Percentiles rank a stretch among this genome's conserved stretches.
phyloP scores from a whole-genome alignment of 345 rosid species.

The Crucihimalaya himalaica region DNA sequence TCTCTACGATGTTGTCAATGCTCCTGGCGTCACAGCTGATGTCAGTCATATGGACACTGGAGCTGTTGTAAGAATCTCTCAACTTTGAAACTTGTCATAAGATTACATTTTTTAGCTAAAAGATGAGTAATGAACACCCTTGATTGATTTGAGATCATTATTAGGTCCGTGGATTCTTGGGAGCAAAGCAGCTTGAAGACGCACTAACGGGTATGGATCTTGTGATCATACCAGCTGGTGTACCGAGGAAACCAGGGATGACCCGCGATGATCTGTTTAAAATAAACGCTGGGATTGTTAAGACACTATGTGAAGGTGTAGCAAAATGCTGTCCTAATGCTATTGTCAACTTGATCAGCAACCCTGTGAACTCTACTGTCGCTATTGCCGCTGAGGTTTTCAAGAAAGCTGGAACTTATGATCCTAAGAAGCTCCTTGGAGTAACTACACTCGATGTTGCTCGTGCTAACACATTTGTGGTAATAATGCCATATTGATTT shows the following conservation, averaged over 20 bases:
- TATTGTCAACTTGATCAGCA: constrained; percentile 75
- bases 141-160: constrained; percentile 1
- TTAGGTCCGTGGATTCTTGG: constrained; percentile 85
- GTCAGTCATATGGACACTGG: constrained; percentile 88
- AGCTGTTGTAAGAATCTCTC: constrained; percentile 63
- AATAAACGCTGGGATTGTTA: constrained; percentile 89
- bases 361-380: constrained; percentile 88
- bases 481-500: constrained; percentile 22
- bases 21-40: constrained; percentile 90
- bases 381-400: constrained; percentile 86
- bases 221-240: constrained; percentile 87
- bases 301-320: constrained; percentile 74
- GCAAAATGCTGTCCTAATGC: constrained; percentile 75
- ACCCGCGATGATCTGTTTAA: constrained; percentile 88
- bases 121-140: neutral
- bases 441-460: constrained; percentile 89
- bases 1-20: constrained; percentile 77
- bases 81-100: neutral
- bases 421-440: constrained; percentile 77
- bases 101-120: neutral
- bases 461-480: constrained; percentile 90
- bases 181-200: constrained; percentile 71
- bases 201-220: constrained; percentile 82
- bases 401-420: constrained; percentile 79
- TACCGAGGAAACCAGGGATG: constrained; percentile 93